These are phyloP conservation scores for Epichloe aotearoae DNA, from an alignment of 2,329 filamentous ascomycete species.

Conservation along the genomic window DNA sequence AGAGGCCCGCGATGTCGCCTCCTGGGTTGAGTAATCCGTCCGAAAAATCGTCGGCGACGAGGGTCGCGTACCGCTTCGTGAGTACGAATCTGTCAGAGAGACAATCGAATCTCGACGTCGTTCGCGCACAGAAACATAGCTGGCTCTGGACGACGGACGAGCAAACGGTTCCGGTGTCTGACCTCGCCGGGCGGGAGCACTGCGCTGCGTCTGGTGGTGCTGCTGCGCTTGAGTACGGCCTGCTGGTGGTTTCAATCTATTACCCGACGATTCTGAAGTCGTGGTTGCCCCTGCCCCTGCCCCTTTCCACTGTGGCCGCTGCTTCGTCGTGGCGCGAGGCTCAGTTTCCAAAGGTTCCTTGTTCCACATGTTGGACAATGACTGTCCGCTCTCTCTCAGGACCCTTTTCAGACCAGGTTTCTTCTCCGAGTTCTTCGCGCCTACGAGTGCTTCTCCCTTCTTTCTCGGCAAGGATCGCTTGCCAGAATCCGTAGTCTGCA, in stretches of 20 bases:
- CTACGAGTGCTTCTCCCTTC: slow-evolving; percentile 12
- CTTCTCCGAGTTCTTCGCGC: slow-evolving; percentile 12
- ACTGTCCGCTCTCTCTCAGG: slow-evolving; percentile 35
- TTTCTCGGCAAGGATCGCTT: slow-evolving; percentile 15
- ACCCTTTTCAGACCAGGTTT: slow-evolving; percentile 27
- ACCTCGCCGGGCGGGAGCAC: background rate
- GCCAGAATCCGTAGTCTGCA: background rate
- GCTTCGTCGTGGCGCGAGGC: slow-evolving; percentile 8
- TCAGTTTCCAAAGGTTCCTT: slow-evolving; percentile 27
- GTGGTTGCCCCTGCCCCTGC: slow-evolving; percentile 5
- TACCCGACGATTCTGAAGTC: background rate
- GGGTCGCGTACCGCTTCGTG: slow-evolving; percentile 31
- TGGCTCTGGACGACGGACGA: slow-evolving; percentile 31
- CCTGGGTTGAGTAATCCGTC: slow-evolving; percentile 13
- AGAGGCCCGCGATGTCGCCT: slow-evolving; percentile 9
- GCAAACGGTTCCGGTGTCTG: slow-evolving; percentile 17
- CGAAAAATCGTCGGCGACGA: slow-evolving; percentile 27
- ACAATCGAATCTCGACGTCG: slow-evolving; percentile 39
- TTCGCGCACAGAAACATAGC: slow-evolving; percentile 38
- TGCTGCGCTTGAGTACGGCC: slow-evolving; percentile 4
- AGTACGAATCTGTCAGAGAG: slow-evolving; percentile 42
- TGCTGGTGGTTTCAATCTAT: slow-evolving; percentile 3
- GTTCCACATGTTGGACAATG: slow-evolving; percentile 34
- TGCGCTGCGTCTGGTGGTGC: slow-evolving; percentile 3
- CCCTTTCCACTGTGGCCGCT: slow-evolving; percentile 14